A percentile compares a stretch with the other conserved stretches of the same genome.
Conservation (phyloP, 352 stramenopile genomes). For the Globisporangium spiculum region DNA sequence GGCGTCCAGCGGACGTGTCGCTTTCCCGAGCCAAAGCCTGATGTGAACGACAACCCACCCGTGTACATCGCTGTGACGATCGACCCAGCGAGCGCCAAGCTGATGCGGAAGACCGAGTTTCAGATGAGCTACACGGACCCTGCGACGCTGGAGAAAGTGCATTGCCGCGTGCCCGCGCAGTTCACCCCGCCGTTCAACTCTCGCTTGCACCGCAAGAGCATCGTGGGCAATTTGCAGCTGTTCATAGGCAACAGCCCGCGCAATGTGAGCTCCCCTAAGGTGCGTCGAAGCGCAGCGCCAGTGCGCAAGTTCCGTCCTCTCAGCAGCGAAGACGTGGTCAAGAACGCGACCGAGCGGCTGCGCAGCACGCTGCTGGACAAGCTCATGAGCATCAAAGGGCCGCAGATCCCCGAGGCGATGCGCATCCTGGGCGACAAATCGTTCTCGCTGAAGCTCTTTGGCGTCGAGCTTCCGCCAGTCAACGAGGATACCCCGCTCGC, state of each 20-base stretch:
- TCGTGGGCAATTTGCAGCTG: slow-evolving; percentile 53
- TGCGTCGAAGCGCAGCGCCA: slow-evolving; percentile 16
- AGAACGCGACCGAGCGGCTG: slow-evolving; percentile 48
- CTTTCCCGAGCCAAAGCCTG: slow-evolving; percentile 24
- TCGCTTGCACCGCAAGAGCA: slow-evolving; percentile 31
- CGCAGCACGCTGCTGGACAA: slow-evolving; percentile 52
- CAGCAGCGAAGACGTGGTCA: slow-evolving; percentile 11
- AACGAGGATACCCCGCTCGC: slow-evolving; percentile 67
- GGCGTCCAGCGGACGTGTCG: slow-evolving; percentile 21
- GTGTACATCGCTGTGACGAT: slow-evolving; percentile 62
- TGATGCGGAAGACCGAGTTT: slow-evolving; percentile 38
- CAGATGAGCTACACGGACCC: slow-evolving; percentile 56
- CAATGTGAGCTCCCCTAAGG: slow-evolving; percentile 37
- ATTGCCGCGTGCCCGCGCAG: slow-evolving; percentile 34
- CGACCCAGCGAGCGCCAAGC: slow-evolving; percentile 28
- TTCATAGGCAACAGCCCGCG: slow-evolving; percentile 68
- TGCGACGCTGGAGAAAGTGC: slow-evolving; percentile 35
- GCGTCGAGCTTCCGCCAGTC: slow-evolving; percentile 50
- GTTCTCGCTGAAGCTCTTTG: slow-evolving; percentile 49
- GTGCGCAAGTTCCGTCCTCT: slow-evolving; percentile 21
- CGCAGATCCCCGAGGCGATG: slow-evolving; percentile 50
- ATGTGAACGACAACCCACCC: slow-evolving; percentile 40
- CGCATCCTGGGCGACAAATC: slow-evolving; percentile 53
- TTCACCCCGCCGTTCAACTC: slow-evolving; percentile 23
- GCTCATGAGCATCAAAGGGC: slow-evolving; percentile 50